Conservation (phyloP, 2,329 filamentous ascomycete species). For the Alternaria arbusti region DNA sequence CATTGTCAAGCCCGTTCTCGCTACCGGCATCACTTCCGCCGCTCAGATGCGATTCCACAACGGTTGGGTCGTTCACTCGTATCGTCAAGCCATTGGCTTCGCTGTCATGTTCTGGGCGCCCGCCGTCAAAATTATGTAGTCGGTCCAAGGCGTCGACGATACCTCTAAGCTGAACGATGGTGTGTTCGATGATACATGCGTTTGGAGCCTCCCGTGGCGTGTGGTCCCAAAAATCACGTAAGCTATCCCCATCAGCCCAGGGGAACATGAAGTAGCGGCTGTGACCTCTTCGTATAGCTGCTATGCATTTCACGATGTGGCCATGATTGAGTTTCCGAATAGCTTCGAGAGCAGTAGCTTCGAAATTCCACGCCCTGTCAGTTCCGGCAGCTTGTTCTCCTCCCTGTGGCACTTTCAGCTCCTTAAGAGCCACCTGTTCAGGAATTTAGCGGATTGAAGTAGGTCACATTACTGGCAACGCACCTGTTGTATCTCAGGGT, state of each 20-base stretch:
- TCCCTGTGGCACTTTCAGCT: conserved; percentile 2
- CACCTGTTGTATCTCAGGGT: conserved; percentile 3
- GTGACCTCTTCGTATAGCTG: conserved; percentile 17
- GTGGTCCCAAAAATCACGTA: conserved; percentile 18
- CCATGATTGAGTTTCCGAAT: conserved; percentile 20
- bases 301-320: conserved; percentile 19
- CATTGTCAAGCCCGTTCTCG: not conserved
- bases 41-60: not conserved
- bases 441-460: not conserved
- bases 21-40: not conserved
- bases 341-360: conserved; percentile 10
- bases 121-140: conserved; percentile 13
- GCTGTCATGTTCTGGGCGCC: not conserved
- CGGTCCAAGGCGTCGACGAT: conserved; percentile 21
- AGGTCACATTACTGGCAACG: not conserved
- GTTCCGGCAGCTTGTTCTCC: not conserved
- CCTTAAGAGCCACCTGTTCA: conserved; percentile 17
- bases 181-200: not conserved
- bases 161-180: conserved; percentile 17
- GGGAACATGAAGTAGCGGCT: conserved; percentile 28
- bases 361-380: conserved; percentile 15
- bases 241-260: conserved; percentile 23
- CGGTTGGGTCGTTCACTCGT: not conserved
- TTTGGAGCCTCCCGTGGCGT: not conserved
- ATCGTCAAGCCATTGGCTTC: not conserved